Base-by-base conservation (phyloP, 108 stramenopile species). In the Cyclotella distinguenda region DNA sequence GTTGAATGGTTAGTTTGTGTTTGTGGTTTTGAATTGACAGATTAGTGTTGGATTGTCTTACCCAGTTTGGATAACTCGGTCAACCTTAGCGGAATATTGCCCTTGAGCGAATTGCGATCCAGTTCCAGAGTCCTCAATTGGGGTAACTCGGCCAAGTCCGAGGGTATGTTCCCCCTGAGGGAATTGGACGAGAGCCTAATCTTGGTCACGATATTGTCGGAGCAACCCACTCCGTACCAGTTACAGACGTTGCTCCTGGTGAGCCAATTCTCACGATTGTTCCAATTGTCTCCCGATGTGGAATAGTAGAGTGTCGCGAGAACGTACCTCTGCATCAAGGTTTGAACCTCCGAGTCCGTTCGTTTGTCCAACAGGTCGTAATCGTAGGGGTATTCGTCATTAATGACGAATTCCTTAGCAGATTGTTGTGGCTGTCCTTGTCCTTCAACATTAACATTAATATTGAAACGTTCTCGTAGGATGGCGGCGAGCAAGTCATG, bases 101-200 rank as follows among this genome's bases (percentile, higher is more conserved):
- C 84, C 10, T 36, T 44, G 31, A 86, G 54, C 5, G 22, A 30
- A 64, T 86, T 86, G 28, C 78, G 33, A 53, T 67, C 60, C 23
- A 75, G 21, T 60, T 75, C 74, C 11, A 75, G 25, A 31, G 43
- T 46, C 11, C 19, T 39, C 40, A 77, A 36, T 30, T 8, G 22
- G 23, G 47, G 26, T 8, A 77, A 36, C 12, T 38, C 42, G 0
- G 21, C 43, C 23, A 77, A 3, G 19, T 71, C 70, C 21, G 39
- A 64, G 4, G 70, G 61, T 21, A 77, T 27, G 0, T 26, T 23
- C 8, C 75, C 75, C 2, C n/a, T 8, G 3, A 77, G 56, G 4
- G 22, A 40, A 43, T 77, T 77, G 18, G 71, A 31, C 3, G 34
- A 32, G 1, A 77, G 38, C 0, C 33, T 28, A 31, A 63, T n/a